Base-by-base conservation (phyloP, 179 eudicot genomes). In the Amaranthus tricolor region DNA sequence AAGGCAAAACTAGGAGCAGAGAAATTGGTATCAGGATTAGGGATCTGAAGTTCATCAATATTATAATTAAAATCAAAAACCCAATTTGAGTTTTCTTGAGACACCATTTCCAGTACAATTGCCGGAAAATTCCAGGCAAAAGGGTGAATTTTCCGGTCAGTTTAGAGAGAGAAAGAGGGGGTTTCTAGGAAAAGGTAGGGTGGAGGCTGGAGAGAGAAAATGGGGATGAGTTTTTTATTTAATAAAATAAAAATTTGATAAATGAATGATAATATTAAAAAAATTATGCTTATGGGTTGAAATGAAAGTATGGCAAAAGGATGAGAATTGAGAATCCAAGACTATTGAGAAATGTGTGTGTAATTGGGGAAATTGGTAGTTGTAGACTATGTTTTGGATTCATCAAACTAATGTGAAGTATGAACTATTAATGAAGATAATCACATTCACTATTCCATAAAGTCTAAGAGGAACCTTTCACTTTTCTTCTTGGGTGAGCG, bases 21-120 rank as follows among this genome's bases (percentile, higher is more conserved):
- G 47, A 84, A 85, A 71, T 77, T 82, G 53, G 77, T 77, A 71
- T 82, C 87, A 19, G 90, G 83, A 66, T 80, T 85, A 73, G 82
- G 65, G 51, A 69, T 69, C 72, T 69, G 72, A 31, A 81, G 77
- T 68, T 89, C 90, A n/a, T 91, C 91, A 13, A 83, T 85, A 64
- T 88, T 71, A 11, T 84, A 88, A 63, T 86, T 72, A 44, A 66
- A 88, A 80, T 89, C 91, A 71, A 70, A 85, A 6, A 91, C 66
- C 92, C 88, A 91, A 79, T 87, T 87, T 63, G 86, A 71, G 83
- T 84, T 83, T 56, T 91, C 97, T 68, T 89, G 88, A 2, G 89
- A 86, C 66, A 78, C 88, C 90, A 88, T 90, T 62, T 75, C 79
- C 71, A 70, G 44, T 53, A 47, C 66, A 43, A 31, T 68, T 43